These are phyloP conservation scores for Helotiales sp. DNA, from an alignment of 2,329 filamentous ascomycete genomes.

Conservation along the genomic window DNA sequence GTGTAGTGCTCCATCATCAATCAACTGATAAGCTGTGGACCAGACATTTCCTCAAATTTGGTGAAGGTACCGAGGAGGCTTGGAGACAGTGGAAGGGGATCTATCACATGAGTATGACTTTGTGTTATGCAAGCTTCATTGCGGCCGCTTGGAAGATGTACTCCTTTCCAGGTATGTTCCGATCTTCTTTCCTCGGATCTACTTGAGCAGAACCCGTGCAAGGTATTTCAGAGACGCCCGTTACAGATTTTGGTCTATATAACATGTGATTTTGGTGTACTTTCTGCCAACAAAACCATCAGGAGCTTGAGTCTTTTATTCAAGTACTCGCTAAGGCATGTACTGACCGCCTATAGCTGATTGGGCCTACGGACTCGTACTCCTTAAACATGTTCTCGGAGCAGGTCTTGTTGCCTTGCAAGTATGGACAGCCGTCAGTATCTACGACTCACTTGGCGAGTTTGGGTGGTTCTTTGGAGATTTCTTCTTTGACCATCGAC, in stretches of 20 bases:
- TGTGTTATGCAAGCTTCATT: conserved; percentile 87
- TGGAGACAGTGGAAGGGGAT: conserved; percentile 98
- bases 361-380: conserved; percentile 82
- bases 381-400: conserved; percentile 86
- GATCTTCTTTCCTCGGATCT: no score
- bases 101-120: conserved; percentile 87
- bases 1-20: conserved; percentile 80
- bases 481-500: conserved; percentile 91
- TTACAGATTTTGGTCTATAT: no score
- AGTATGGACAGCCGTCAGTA: conserved; percentile 87
- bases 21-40: conserved; percentile 94
- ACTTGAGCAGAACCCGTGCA: no score
- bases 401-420: conserved; percentile 80
- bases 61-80: conserved; percentile 84
- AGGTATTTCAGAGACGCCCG: no score
- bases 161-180: no score
- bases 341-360: no score
- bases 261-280: no score
- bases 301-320: no score
- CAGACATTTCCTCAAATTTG: conserved; percentile 95
- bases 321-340: no score
- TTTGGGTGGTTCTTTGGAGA: conserved; percentile 99
- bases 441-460: conserved; percentile 93
- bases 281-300: no score
- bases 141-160: conserved; percentile 98